phyloP scores from a whole-genome alignment of 371 early-diverging fungal species.

The Mortierella sp. region DNA sequence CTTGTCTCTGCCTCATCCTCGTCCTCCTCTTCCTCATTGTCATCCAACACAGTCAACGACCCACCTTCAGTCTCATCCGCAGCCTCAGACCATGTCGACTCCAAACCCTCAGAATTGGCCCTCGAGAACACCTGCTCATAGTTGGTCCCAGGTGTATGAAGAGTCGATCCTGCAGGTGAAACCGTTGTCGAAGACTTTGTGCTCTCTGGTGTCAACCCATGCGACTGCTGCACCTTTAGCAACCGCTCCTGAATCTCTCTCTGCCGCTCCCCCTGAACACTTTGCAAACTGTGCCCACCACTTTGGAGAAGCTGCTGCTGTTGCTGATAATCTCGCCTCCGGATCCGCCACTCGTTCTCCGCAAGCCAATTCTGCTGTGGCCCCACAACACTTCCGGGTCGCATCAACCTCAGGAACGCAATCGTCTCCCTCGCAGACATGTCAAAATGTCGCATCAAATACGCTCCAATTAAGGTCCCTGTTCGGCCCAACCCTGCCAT shows the following conservation, averaged over 20 bases:
- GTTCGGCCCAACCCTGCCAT: slow-evolving; percentile 86
- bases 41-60: slow-evolving; percentile 4
- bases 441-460: slow-evolving; percentile 73
- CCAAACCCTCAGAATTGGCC: slow-evolving; percentile 27
- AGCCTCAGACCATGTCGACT: slow-evolving; percentile 12
- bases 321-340: background rate
- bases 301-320: background rate
- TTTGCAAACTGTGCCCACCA: background rate
- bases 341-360: slow-evolving; percentile 31
- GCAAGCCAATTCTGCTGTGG: slow-evolving; percentile 76
- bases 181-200: background rate
- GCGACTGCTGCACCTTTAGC: background rate
- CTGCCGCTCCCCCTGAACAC: background rate
- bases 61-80: slow-evolving; percentile 13
- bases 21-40: background rate
- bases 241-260: background rate
- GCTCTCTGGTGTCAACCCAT: background rate
- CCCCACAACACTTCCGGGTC: slow-evolving; percentile 78
- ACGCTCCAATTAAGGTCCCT: slow-evolving; percentile 78
- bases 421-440: slow-evolving; percentile 73
- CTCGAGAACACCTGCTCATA: slow-evolving; percentile 39
- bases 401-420: slow-evolving; percentile 66
- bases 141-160: slow-evolving; percentile 8
- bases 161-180: background rate
- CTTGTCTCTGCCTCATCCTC: slow-evolving; percentile 7